A percentile compares a stretch with the other conserved stretches of the same genome.
Conservation (phyloP, 2,329 filamentous ascomycete genomes). For the Penicillium sp. region DNA sequence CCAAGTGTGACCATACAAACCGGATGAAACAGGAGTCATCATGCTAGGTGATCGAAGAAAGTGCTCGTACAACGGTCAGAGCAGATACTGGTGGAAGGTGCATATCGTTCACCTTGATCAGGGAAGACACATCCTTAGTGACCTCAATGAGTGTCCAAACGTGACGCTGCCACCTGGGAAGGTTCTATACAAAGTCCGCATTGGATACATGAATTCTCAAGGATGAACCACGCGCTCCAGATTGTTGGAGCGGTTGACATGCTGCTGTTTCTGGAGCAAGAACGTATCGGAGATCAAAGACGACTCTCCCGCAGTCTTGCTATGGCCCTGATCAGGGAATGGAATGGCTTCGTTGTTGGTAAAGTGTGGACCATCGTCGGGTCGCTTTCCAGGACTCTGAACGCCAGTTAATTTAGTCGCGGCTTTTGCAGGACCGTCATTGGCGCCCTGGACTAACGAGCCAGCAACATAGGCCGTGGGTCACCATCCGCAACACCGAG, state of each 20-base stretch:
- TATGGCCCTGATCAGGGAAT: slow-evolving; percentile 56
- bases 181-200: not conserved
- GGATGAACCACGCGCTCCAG: slow-evolving; percentile 49
- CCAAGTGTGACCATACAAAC: slow-evolving; percentile 53
- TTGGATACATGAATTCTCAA: slow-evolving; percentile 16
- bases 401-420: slow-evolving; percentile 57
- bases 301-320: slow-evolving; percentile 59
- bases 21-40: slow-evolving; percentile 51
- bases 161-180: slow-evolving; percentile 25
- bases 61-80: too few relatives aligned
- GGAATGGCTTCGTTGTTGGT: slow-evolving; percentile 61
- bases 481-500: slow-evolving; percentile 48
- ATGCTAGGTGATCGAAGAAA: slow-evolving; percentile 16
- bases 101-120: slow-evolving; percentile 18
- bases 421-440: slow-evolving; percentile 59
- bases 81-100: too few relatives aligned
- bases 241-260: slow-evolving; percentile 61
- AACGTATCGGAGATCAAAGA: slow-evolving; percentile 57
- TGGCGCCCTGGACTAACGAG: slow-evolving; percentile 47
- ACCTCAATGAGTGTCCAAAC: slow-evolving; percentile 34
- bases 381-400: slow-evolving; percentile 51
- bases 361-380: slow-evolving; percentile 58
- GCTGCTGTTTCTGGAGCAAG: slow-evolving; percentile 61
- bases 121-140: slow-evolving; percentile 27
- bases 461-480: slow-evolving; percentile 37